phyloP scores from a whole-genome alignment of 208 protist genomes.

The Trypanosoma vivax region DNA sequence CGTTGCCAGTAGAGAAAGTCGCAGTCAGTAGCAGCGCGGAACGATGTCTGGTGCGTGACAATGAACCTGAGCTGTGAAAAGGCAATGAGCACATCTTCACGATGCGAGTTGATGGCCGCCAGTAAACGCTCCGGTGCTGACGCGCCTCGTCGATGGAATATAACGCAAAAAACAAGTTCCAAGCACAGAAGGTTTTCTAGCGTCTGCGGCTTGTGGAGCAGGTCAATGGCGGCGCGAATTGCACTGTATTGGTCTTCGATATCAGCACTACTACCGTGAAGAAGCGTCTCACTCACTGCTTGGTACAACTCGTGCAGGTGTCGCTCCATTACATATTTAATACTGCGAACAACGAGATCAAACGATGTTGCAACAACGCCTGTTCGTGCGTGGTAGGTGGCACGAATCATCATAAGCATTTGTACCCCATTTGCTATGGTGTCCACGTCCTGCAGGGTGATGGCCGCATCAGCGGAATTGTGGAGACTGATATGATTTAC shows the following conservation, averaged over 20 bases:
- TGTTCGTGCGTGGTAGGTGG: slow-evolving; percentile 72
- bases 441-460: slow-evolving; percentile 55
- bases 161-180: slow-evolving; percentile 46
- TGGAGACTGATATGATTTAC: slow-evolving; percentile 70
- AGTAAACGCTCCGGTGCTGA: background rate
- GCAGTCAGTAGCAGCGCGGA: slow-evolving; percentile 63
- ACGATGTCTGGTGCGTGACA: slow-evolving; percentile 28
- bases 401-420: slow-evolving; percentile 85
- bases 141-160: slow-evolving; percentile 33
- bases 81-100: slow-evolving; percentile 48
- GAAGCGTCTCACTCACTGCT: slow-evolving; percentile 12
- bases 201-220: slow-evolving; percentile 63
- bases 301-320: slow-evolving; percentile 47
- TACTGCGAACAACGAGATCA: slow-evolving; percentile 55
- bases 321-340: slow-evolving; percentile 65
- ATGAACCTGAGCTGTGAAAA: slow-evolving; percentile 76
- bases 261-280: slow-evolving; percentile 5
- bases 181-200: slow-evolving; percentile 51
- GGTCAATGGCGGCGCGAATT: slow-evolving; percentile 42
- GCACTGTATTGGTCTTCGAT: slow-evolving; percentile 52
- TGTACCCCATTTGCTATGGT: slow-evolving; percentile 69
- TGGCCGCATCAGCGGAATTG: slow-evolving; percentile 38
- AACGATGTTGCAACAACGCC: slow-evolving; percentile 71
- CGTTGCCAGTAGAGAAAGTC: slow-evolving; percentile 90
- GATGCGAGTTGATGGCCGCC: slow-evolving; percentile 32